Conservation (phyloP, 2,329 filamentous ascomycete genomes). For the Sphaerostilbella broomeana region DNA sequence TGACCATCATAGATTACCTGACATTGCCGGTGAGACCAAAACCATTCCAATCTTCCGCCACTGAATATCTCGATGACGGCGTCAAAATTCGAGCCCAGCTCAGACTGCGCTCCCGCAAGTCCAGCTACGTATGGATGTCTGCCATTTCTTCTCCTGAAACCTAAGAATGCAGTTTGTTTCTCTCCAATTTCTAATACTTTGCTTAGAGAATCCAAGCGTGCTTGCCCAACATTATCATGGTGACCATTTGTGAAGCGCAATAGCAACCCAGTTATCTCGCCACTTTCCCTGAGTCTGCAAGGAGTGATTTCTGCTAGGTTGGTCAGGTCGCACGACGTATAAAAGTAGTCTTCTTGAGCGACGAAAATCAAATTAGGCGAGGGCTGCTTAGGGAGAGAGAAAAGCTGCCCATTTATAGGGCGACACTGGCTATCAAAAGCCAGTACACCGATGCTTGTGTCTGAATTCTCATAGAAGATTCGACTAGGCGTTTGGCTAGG, state of each 20-base stretch:
- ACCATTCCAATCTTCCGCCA: too few relatives aligned
- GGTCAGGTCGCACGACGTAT: slow-evolving; percentile 4
- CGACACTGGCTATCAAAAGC: slow-evolving; percentile 4
- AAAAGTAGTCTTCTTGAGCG: slow-evolving; percentile 8
- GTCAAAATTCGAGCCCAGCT: too few relatives aligned
- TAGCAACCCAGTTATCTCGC: slow-evolving; percentile 6
- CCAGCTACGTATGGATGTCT: too few relatives aligned
- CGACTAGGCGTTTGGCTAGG: slow-evolving; percentile 1
- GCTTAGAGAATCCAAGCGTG: slow-evolving; percentile 6
- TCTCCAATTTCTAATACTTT: too few relatives aligned
- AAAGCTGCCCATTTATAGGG: neutral
- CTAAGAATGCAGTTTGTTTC: too few relatives aligned
- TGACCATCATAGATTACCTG: too few relatives aligned
- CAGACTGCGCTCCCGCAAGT: too few relatives aligned
- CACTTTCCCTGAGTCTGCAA: neutral
- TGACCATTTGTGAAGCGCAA: slow-evolving; percentile 9
- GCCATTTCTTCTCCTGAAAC: too few relatives aligned
- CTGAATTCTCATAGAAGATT: slow-evolving; percentile 7
- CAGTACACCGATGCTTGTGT: slow-evolving; percentile 4
- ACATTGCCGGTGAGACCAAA: too few relatives aligned
- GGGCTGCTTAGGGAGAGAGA: neutral
- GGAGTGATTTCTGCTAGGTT: slow-evolving; percentile 7
- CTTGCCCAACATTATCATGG: slow-evolving; percentile 10
- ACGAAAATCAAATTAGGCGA: slow-evolving; percentile 7
- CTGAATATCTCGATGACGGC: too few relatives aligned